These are phyloP conservation scores for Trametes villosa DNA, from an alignment of 768 basidiomycete species.

Conservation along the genomic window DNA sequence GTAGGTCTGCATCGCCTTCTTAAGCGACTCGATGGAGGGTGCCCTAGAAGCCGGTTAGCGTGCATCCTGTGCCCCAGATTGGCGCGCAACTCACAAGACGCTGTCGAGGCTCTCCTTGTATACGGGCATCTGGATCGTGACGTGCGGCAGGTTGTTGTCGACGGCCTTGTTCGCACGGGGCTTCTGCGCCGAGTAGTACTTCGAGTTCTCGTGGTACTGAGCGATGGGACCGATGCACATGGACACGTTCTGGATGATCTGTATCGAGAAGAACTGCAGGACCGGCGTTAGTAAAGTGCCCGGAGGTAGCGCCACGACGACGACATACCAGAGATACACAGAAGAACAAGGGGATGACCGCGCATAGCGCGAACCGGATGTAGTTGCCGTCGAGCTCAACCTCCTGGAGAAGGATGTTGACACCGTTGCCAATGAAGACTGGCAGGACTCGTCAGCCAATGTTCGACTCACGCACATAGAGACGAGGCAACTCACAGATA, in stretches of 20 bases:
- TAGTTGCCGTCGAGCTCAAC: slow-evolving; percentile 52
- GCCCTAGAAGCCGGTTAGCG: slow-evolving; percentile 32
- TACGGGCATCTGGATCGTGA: slow-evolving; percentile 57
- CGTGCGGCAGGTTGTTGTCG: slow-evolving; percentile 50
- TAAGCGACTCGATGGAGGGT: slow-evolving; percentile 56
- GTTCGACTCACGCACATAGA: not conserved
- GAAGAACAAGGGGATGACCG: slow-evolving; percentile 46
- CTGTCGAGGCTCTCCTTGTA: slow-evolving; percentile 59
- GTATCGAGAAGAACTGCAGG: slow-evolving; percentile 43
- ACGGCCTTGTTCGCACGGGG: slow-evolving; percentile 48
- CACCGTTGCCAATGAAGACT: slow-evolving; percentile 67
- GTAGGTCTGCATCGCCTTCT: slow-evolving; percentile 65
- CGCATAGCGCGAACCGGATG: slow-evolving; percentile 48
- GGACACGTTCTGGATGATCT: slow-evolving; percentile 44
- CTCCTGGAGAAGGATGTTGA: slow-evolving; percentile 62
- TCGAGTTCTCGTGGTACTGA: slow-evolving; percentile 55
- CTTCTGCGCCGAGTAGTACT: slow-evolving; percentile 53
- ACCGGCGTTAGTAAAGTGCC: not conserved
- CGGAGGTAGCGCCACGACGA: not conserved
- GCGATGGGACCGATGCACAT: slow-evolving; percentile 57
- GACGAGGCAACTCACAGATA: slow-evolving; percentile 30
- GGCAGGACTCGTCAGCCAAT: slow-evolving; percentile 28
- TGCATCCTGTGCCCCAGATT: not conserved
- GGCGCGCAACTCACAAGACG: slow-evolving; percentile 46
- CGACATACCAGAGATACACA: slow-evolving; percentile 48